Evolutionary conservation across 805 yeast species (phyloP), one percentile per base, ranked within the genome.

Genomic region (Kodamaea kakaduensis): DNA sequence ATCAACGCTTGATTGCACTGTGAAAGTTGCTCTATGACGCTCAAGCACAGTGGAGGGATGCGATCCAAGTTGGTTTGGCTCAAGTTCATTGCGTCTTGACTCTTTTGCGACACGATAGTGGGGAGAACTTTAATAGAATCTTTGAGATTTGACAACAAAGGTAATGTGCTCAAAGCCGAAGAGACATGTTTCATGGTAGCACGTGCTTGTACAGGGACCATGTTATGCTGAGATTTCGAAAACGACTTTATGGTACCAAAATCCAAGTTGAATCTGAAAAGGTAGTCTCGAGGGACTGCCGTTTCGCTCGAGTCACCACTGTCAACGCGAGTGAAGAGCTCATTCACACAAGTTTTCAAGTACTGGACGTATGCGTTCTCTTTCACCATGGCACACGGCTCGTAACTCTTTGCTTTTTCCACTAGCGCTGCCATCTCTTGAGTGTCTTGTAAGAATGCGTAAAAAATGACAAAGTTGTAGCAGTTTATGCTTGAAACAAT

Each of bases 1-100:
- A 37, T 15, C 24, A 52, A 32, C 10, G 32, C 15, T 14, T 48
- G 46, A 23, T 54, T 52, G 24, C 41, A 39, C 17, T 37, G 31
- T 7, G 49, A 21, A 20, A 54, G 46, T 17, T 37, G 29, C 19
- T 54, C 47, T 2, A 53, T 30, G 9, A 44, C 12, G 2, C 39
- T 36, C 9, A 41, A n/a, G 12, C 29, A 26, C 29, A 26, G 29
- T 6, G 19, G 9, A 18, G 41, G 26, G 14, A 35, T 17, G 4
- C 32, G n/a, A 1, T 28, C 23, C 26, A 24, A 13, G 16, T 36
- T 42, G 6, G 30, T 17, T 1, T 22, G 18, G 12, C 46, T 44
- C 6, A 9, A 19, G 27, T 13, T 25, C 7, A 9, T 9, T 5
- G 5, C 5, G 10, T 16, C 19, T 16, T 16, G 9, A 4, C 9